phyloP scores from a whole-genome alignment of 225 moss, liverwort and hornwort genomes.

The Climacium dendroides region DNA sequence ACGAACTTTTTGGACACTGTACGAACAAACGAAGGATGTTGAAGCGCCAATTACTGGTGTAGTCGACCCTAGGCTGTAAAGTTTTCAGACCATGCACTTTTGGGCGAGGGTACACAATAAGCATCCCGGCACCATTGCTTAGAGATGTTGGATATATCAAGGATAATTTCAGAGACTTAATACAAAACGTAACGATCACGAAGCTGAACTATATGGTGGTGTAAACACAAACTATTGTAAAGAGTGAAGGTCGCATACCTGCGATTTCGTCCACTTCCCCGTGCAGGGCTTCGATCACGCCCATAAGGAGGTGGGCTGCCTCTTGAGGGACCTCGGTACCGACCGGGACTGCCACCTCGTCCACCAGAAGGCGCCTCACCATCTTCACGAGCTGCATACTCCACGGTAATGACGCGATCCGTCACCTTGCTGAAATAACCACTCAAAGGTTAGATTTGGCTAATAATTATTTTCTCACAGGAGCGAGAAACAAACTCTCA shows the following conservation, averaged over 20 bases:
- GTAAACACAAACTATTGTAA: background rate
- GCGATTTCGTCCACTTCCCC: conserved; percentile 44
- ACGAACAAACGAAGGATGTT: background rate
- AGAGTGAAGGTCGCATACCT: conserved; percentile 5
- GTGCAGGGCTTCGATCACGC: conserved; percentile 45
- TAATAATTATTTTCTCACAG: background rate
- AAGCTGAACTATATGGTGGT: background rate
- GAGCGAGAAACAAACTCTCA: background rate
- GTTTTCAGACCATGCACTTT: background rate
- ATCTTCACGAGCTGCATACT: conserved; percentile 99
- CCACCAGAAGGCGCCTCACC: conserved; percentile 55
- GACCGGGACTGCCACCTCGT: conserved; percentile 37
- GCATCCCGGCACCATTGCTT: background rate
- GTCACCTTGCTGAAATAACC: conserved; percentile 66
- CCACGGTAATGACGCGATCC: conserved; percentile 96
- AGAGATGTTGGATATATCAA: background rate
- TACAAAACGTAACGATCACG: background rate
- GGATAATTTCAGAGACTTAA: background rate
- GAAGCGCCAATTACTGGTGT: background rate
- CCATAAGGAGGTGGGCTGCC: conserved; percentile 54
- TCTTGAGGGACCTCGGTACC: conserved; percentile 40
- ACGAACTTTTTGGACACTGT: background rate
- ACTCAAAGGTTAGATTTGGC: background rate
- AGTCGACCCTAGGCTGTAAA: background rate
- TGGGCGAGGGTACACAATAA: background rate